Evolutionary conservation across 139 green algal species (phyloP).

Genomic region (Zygnema cylindricum): DNA sequence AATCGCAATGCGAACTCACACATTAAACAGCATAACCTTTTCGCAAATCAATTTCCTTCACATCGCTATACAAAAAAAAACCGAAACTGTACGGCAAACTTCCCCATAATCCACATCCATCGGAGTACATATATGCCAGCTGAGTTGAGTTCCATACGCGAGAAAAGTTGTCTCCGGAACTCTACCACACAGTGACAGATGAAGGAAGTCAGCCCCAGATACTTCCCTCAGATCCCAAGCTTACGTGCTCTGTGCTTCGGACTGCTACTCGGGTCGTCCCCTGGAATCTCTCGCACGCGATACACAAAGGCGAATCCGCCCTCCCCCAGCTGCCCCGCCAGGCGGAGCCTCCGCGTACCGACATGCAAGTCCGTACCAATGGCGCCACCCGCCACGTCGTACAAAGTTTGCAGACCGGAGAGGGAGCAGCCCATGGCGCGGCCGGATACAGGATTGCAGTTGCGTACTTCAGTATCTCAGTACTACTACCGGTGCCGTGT

Average conservation of each 20-base stretch:
- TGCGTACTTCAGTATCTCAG: too few relatives aligned
- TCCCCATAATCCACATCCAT: neutral
- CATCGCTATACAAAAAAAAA: too few relatives aligned
- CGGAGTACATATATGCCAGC: slow-evolving; percentile 17
- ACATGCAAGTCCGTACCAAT: slow-evolving; percentile 23
- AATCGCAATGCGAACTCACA: too few relatives aligned
- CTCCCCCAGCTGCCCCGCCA: slow-evolving; percentile 73
- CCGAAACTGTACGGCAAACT: neutral
- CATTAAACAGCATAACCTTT: too few relatives aligned
- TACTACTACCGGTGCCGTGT: too few relatives aligned
- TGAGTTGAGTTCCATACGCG: neutral
- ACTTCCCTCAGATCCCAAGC: slow-evolving; percentile 21
- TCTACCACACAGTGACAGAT: neutral
- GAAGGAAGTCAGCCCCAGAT: neutral
- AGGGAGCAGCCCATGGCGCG: slow-evolving; percentile 48
- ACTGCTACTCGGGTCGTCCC: neutral
- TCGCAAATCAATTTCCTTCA: too few relatives aligned
- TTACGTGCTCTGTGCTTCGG: neutral
- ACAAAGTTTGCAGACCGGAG: slow-evolving; percentile 32
- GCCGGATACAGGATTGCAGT: too few relatives aligned
- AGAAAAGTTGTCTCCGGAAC: neutral
- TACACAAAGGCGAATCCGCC: slow-evolving; percentile 84
- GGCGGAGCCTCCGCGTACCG: slow-evolving; percentile 43
- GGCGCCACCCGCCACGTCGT: slow-evolving; percentile 32
- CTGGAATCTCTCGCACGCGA: slow-evolving; percentile 58